phyloP scores from a whole-genome alignment of 2,329 filamentous ascomycete genomes.

The Akanthomyces lecanii region DNA sequence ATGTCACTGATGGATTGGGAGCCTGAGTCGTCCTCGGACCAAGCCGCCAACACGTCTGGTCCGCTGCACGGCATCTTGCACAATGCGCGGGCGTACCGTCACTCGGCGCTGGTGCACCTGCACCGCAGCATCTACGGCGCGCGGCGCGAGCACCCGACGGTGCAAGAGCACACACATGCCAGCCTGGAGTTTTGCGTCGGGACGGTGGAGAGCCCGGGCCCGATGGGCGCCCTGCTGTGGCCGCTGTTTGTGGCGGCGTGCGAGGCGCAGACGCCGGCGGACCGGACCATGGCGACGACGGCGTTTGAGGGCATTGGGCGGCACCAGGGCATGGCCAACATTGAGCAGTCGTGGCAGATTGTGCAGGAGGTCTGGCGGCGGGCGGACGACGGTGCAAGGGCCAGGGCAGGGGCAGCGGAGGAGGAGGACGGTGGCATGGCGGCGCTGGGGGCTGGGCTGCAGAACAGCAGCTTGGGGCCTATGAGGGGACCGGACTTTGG shows the following conservation, averaged over 20 bases:
- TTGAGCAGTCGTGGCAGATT: constrained; percentile 56
- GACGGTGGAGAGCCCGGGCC: constrained; percentile 52
- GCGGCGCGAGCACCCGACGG: constrained; percentile 42
- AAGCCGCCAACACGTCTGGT: constrained; percentile 19
- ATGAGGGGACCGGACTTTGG: not conserved
- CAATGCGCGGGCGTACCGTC: constrained; percentile 57
- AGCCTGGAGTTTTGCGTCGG: constrained; percentile 51
- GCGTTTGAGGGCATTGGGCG: constrained; percentile 51
- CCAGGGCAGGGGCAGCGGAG: constrained; percentile 12
- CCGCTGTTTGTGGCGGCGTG: constrained; percentile 61
- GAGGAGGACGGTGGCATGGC: constrained; percentile 16
- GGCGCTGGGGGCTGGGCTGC: not conserved
- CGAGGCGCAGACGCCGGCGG: constrained; percentile 47
- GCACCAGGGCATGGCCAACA: constrained; percentile 63
- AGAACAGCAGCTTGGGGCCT: not conserved
- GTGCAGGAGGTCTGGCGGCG: constrained; percentile 59
- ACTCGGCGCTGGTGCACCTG: constrained; percentile 55
- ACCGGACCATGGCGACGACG: constrained; percentile 47
- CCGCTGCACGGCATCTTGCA: constrained; percentile 52
- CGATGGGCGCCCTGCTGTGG: constrained; percentile 62
- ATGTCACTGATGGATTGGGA: constrained; percentile 52
- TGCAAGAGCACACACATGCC: constrained; percentile 50
- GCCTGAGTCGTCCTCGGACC: constrained; percentile 39
- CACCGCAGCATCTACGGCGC: constrained; percentile 51
- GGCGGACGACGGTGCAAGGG: constrained; percentile 34